These are phyloP conservation scores for Cladosporium sp. DNA, from an alignment of 2,329 filamentous ascomycete genomes.

Conservation along the genomic window DNA sequence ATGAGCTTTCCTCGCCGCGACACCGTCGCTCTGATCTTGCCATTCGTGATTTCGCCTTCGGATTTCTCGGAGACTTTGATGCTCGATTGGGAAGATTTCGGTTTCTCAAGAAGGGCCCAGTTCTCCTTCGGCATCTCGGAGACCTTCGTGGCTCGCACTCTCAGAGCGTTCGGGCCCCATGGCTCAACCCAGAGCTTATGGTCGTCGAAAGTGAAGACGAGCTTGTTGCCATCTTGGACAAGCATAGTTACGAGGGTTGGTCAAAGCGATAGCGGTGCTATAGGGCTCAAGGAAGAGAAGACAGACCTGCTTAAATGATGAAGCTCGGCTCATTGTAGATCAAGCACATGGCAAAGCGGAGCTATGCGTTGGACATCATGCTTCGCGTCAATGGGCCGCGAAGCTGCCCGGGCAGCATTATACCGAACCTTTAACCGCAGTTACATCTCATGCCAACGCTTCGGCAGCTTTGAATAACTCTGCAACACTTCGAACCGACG, in stretches of 20 bases:
- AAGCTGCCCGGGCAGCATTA: no score
- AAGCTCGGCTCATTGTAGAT: no score
- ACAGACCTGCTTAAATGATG: no score
- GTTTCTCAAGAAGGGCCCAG: conserved; percentile 35
- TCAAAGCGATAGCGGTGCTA: no score
- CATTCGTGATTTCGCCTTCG: conserved; percentile 41
- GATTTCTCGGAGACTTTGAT: conserved; percentile 22
- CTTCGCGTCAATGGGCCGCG: no score
- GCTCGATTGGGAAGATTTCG: not conserved
- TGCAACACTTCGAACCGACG: no score
- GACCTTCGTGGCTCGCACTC: conserved; percentile 42
- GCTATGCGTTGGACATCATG: no score
- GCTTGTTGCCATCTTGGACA: conserved; percentile 47
- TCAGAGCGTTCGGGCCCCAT: conserved; percentile 45
- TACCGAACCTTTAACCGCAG: no score
- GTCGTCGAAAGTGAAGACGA: conserved; percentile 53
- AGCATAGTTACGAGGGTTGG: conserved; percentile 20
- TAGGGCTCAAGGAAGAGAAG: no score
- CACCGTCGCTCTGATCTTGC: conserved; percentile 43
- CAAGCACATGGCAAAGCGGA: no score
- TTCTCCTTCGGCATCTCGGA: conserved; percentile 32
- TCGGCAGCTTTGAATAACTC: no score
- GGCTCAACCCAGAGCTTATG: conserved; percentile 44
- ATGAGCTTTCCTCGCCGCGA: conserved; percentile 46
- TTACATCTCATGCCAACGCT: no score